Evolutionary conservation across 2,329 filamentous ascomycete genomes (phyloP), one percentile per base, ranked within the genome.

Genomic region (Berkeleyomyces basicola): DNA sequence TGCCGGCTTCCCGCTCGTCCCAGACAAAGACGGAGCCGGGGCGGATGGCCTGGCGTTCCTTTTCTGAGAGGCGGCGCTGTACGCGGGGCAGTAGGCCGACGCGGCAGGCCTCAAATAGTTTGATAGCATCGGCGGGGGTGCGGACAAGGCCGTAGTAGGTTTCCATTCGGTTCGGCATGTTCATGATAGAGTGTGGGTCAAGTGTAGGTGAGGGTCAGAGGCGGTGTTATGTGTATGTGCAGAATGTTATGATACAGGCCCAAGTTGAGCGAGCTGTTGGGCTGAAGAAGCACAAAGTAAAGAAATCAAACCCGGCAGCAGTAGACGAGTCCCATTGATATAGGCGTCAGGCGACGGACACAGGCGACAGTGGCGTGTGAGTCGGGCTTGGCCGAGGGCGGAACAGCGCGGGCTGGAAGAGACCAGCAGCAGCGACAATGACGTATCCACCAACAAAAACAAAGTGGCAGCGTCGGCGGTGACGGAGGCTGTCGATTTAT

Each of bases 11-110:
- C 68, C 92, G 81, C 78, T 99, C 93, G 73, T 99, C 93, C 93
- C 93, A 99, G n/a, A 99, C 93, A 70, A 97, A 99, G 3, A 99
- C 92, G 0, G 93, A 99, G 51, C 93, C 93, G 0, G 92, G 96
- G 70, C 90, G 86, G 72, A 99, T 99, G 3, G 90, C 90, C 71
- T 96, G 91, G 66, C 93, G 83, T 76, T 99, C 93, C 76, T 97
- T 97, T 74, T 99, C 93, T 2, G 93, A 97, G 65, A 96, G 76
- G 69, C 93, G 82, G 68, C 93, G 82, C 76, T 97, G 93, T 4
- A 99, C 93, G 67, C 93, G 84, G 39, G 93, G 93, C 58, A 97
- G 77, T 58, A 95, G 78, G 62, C 93, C 93, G 55, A 96, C 79
- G 67, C 92, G 82, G 74, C 92, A 99, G 65, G 93, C 93, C 75